Conservation (phyloP, 345 rosid genomes). For the Aquilaria yunnanensis region DNA sequence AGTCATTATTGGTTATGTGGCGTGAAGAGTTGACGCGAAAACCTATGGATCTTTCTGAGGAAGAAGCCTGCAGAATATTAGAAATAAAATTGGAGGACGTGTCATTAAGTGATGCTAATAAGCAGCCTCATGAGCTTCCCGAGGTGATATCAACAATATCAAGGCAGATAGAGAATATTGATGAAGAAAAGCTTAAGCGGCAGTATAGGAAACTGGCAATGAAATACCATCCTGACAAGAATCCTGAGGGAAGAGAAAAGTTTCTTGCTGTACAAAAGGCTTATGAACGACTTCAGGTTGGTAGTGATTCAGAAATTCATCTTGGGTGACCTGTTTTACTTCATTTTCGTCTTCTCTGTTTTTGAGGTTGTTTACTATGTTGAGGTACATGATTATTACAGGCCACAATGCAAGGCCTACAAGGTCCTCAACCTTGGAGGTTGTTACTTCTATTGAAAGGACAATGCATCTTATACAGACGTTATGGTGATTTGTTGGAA, state of each 20-base stretch:
- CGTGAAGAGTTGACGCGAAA: constrained; percentile 96
- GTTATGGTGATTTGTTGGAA: constrained; percentile 77
- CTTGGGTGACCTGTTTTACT: constrained; percentile 9
- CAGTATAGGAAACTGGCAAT: constrained; percentile 99
- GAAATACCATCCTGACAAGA: constrained; percentile 99
- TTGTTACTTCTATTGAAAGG: constrained; percentile 90
- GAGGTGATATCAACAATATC: constrained; percentile 63
- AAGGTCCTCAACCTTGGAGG: constrained; percentile 99
- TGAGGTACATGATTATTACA: constrained; percentile 22
- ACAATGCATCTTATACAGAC: constrained; percentile 89
- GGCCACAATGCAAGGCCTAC: constrained; percentile 99
- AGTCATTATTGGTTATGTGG: constrained; percentile 97
- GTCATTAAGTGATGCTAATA: constrained; percentile 42
- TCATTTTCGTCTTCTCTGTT: not conserved
- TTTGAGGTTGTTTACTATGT: constrained; percentile 1
- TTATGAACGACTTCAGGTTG: constrained; percentile 95
- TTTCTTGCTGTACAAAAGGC: constrained; percentile 98
- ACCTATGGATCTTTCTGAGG: constrained; percentile 99
- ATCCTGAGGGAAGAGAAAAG: constrained; percentile 98
- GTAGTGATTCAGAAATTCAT: constrained; percentile 8
- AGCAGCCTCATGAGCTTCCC: constrained; percentile 32
- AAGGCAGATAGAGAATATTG: constrained; percentile 89
- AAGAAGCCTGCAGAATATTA: constrained; percentile 90
- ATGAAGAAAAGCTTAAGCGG: constrained; percentile 99
- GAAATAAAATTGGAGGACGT: constrained; percentile 86